phyloP scores from a whole-genome alignment of 225 moss, liverwort and hornwort genomes.

The Sphagnum tenellum region DNA sequence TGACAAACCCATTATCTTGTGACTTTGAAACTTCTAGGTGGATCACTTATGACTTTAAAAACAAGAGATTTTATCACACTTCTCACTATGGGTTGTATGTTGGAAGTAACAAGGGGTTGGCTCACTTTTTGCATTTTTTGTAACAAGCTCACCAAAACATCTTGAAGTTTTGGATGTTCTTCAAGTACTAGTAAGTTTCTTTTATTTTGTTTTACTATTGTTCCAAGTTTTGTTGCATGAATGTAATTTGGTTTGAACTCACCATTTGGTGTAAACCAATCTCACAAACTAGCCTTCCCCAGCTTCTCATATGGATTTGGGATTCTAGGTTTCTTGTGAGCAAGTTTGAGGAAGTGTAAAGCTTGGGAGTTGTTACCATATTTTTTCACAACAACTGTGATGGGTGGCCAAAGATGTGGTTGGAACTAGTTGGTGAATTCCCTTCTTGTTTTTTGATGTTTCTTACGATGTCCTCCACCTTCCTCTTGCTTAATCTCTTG shows the following conservation, averaged over 20 bases:
- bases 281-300: background rate
- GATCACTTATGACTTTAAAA: no score
- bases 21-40: no score
- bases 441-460: background rate
- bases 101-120: no score
- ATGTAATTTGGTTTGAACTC: background rate
- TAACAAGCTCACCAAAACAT: background rate
- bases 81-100: no score
- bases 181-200: background rate
- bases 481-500: background rate
- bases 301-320: background rate
- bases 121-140: no score
- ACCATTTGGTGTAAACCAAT: background rate
- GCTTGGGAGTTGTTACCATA: background rate
- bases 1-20: no score
- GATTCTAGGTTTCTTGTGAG: background rate
- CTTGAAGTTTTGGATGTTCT: background rate
- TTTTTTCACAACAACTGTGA: background rate
- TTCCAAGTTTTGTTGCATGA: background rate
- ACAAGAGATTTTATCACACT: no score
- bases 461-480: background rate
- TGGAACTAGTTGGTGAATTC: background rate
- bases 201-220: background rate
- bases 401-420: background rate
- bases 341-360: background rate